A percentile compares a stretch with the other conserved stretches of the same genome.
These are phyloP conservation scores for Cryptococcus sp. DNA, from an alignment of 1,284 basidiomycete genomes.

Conservation along the genomic window DNA sequence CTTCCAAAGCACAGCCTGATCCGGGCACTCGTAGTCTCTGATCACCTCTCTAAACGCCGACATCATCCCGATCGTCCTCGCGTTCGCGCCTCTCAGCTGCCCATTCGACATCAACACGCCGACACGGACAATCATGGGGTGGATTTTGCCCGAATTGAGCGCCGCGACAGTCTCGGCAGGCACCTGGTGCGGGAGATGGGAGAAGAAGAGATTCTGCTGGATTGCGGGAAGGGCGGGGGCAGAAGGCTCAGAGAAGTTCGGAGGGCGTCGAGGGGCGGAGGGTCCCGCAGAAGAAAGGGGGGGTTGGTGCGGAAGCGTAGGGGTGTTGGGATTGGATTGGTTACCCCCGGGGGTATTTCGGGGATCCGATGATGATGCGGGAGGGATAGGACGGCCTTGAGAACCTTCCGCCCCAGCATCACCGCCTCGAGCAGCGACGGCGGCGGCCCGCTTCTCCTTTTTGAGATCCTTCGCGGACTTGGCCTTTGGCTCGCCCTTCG, in stretches of 20 bases:
- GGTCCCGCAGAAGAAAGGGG: conserved; percentile 15
- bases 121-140: conserved; percentile 45
- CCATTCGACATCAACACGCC: conserved; percentile 46
- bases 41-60: conserved; percentile 53
- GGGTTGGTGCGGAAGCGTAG: not conserved
- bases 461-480: conserved; percentile 47
- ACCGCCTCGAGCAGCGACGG: conserved; percentile 35
- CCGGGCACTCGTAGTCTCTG: conserved; percentile 45
- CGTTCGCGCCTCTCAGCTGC: conserved; percentile 49
- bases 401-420: not conserved
- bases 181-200: conserved; percentile 61
- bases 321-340: not conserved
- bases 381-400: not conserved
- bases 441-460: conserved; percentile 48
- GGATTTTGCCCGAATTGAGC: conserved; percentile 34
- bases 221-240: conserved; percentile 12
- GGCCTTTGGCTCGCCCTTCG: conserved; percentile 17
- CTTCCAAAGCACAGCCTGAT: conserved; percentile 46
- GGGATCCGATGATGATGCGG: not conserved
- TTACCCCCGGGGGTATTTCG: not conserved
- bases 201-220: conserved; percentile 50
- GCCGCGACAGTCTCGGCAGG: conserved; percentile 35
- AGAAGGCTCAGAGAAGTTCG: conserved; percentile 12
- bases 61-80: conserved; percentile 53
- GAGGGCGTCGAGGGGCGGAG: conserved; percentile 17